phyloP scores from a whole-genome alignment of 148 eudicot species.

The Arctostaphylos glauca region DNA sequence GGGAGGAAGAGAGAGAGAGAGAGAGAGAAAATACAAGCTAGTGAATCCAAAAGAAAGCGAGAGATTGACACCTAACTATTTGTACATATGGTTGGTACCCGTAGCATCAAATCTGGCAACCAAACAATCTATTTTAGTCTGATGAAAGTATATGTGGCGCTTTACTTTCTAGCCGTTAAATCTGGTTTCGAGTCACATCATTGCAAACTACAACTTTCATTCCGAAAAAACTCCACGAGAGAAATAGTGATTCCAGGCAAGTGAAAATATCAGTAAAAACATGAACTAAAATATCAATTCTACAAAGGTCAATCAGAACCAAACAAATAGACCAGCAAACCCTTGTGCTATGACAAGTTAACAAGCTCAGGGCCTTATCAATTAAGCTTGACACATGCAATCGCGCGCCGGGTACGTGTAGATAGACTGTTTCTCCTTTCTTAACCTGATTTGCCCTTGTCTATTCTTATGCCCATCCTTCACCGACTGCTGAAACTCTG shows the following conservation, averaged over 20 bases:
- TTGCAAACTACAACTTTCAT: too few relatives aligned
- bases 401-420: slow-evolving; percentile 93
- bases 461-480: slow-evolving; percentile 76
- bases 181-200: too few relatives aligned
- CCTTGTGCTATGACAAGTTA: neutral
- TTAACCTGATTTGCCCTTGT: slow-evolving; percentile 51
- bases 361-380: neutral
- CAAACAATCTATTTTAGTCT: too few relatives aligned
- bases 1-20: neutral
- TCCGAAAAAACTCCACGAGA: too few relatives aligned
- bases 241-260: neutral
- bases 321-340: neutral
- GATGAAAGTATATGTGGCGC: too few relatives aligned
- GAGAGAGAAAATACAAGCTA: too few relatives aligned
- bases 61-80: too few relatives aligned
- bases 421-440: slow-evolving; percentile 63
- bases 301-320: neutral
- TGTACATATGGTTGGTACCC: too few relatives aligned
- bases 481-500: slow-evolving; percentile 57
- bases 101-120: too few relatives aligned
- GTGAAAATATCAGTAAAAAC: neutral
- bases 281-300: neutral
- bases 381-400: slow-evolving; percentile 81
- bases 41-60: too few relatives aligned
- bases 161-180: too few relatives aligned